Evolutionary conservation across 2,329 filamentous ascomycete species (phyloP).

Genomic region (Sporothrix brasiliensis): DNA sequence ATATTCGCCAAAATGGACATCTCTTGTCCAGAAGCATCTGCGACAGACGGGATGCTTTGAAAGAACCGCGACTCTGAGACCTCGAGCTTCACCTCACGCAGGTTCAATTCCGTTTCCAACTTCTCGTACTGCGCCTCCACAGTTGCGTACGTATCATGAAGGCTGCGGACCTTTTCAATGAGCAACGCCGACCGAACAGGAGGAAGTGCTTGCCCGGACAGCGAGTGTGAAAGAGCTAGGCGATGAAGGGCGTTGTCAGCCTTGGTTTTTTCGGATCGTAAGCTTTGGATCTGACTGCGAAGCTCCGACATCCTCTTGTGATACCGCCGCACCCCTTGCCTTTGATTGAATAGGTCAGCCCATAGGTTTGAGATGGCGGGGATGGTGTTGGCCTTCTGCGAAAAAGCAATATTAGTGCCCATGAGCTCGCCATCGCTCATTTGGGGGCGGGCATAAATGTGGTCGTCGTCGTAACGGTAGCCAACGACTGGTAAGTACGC

Average conservation of each 20-base stretch:
- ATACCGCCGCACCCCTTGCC: constrained; percentile 34
- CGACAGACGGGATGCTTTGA: constrained; percentile 34
- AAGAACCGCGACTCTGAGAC: constrained; percentile 43
- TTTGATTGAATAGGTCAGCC: constrained; percentile 39
- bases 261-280: constrained; percentile 24
- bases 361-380: background rate
- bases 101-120: constrained; percentile 40
- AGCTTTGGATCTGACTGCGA: constrained; percentile 15
- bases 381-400: background rate
- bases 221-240: constrained; percentile 7
- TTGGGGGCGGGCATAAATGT: background rate
- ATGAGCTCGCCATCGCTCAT: too few species aligned
- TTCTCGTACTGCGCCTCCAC: constrained; percentile 44
- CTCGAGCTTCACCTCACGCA: constrained; percentile 20
- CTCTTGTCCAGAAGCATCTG: background rate
- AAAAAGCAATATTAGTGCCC: background rate
- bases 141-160: constrained; percentile 18
- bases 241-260: constrained; percentile 31
- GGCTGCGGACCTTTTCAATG: constrained; percentile 21
- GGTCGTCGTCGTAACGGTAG: background rate
- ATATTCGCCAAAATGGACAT: background rate
- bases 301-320: constrained; percentile 25
- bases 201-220: background rate
- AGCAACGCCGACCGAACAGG: background rate
- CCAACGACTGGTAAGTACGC: too few species aligned